Evolutionary conservation across 228 moss, liverwort and hornwort species (phyloP).

Genomic region (Sphagnum fallax): DNA sequence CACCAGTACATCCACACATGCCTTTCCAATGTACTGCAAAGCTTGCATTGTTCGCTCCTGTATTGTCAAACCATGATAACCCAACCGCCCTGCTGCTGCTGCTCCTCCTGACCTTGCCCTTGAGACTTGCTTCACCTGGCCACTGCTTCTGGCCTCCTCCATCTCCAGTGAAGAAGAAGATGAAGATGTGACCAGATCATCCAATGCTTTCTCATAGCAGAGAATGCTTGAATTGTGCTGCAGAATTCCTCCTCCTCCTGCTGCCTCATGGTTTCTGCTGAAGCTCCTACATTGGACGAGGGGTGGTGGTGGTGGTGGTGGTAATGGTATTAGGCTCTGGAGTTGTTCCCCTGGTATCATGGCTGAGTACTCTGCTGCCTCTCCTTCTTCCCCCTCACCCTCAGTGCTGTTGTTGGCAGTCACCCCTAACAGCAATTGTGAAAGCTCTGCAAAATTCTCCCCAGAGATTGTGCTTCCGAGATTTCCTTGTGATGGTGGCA

Average conservation of each 20-base stretch:
- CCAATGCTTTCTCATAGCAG: too few relatives aligned
- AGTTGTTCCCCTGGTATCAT: too few relatives aligned
- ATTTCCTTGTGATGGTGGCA: too few relatives aligned
- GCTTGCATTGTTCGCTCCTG: slow-evolving; percentile 50
- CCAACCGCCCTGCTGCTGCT: neutral
- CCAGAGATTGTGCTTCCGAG: neutral
- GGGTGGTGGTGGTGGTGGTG: slow-evolving; percentile 15
- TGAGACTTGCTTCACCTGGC: neutral
- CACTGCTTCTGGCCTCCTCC: too few relatives aligned
- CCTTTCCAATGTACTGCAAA: slow-evolving; percentile 30
- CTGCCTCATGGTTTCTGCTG: slow-evolving; percentile 4
- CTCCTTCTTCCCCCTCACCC: slow-evolving; percentile 5
- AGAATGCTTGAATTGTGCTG: too few relatives aligned
- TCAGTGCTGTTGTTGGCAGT: too few relatives aligned
- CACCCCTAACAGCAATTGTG: slow-evolving; percentile 5
- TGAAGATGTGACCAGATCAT: too few relatives aligned
- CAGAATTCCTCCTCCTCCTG: slow-evolving; percentile 1
- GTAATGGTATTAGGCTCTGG: too few relatives aligned
- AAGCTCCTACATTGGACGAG: neutral
- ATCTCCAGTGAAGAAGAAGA: too few relatives aligned
- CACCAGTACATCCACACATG: slow-evolving; percentile 43
- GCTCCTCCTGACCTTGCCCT: neutral
- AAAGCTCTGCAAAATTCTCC: slow-evolving; percentile 49
- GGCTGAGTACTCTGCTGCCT: slow-evolving; percentile 16
- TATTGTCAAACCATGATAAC: slow-evolving; percentile 9